Conservation (phyloP, 169 alveolate species). For the Cryptosporidium sp. region DNA sequence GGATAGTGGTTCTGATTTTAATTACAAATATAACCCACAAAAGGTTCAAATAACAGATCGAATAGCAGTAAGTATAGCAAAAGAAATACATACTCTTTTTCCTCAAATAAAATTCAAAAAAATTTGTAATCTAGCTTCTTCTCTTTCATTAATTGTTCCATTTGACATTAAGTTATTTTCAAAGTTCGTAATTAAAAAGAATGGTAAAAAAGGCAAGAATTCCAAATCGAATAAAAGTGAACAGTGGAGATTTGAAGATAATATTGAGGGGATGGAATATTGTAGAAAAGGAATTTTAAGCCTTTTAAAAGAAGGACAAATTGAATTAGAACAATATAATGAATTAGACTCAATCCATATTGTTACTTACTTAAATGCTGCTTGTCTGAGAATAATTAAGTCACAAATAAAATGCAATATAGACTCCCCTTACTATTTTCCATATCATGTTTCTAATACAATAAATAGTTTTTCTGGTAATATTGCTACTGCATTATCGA, state of each 20-base stretch:
- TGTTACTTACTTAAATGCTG: slow-evolving; percentile 2
- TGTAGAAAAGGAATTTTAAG: slow-evolving; percentile 59
- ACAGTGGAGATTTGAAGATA: slow-evolving; percentile 5
- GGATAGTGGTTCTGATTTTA: background rate
- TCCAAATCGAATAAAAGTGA: background rate
- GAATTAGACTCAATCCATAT: background rate
- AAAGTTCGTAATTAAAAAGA: slow-evolving; percentile 4
- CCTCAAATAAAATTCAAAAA: slow-evolving; percentile 34
- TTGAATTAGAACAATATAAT: background rate
- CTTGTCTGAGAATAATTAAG: slow-evolving; percentile 41
- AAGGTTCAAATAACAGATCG: slow-evolving; percentile 19
- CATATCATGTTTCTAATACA: slow-evolving; percentile 6
- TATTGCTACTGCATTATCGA: slow-evolving; percentile 29
- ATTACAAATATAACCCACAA: background rate
- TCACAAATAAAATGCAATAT: slow-evolving; percentile 40
- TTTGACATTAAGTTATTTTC: slow-evolving; percentile 21
- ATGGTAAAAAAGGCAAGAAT: background rate
- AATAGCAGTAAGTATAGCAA: slow-evolving; percentile 48
- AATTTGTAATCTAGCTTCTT: slow-evolving; percentile 24
- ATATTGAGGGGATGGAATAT: slow-evolving; percentile 17
- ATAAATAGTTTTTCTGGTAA: slow-evolving; percentile 49
- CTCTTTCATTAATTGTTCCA: slow-evolving; percentile 31
- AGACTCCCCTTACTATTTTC: slow-evolving; percentile 21
- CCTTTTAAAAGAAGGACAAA: background rate
- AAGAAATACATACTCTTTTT: slow-evolving; percentile 32